Conservation (phyloP, 768 basidiomycete species). For the Leccinum arenicola region DNA sequence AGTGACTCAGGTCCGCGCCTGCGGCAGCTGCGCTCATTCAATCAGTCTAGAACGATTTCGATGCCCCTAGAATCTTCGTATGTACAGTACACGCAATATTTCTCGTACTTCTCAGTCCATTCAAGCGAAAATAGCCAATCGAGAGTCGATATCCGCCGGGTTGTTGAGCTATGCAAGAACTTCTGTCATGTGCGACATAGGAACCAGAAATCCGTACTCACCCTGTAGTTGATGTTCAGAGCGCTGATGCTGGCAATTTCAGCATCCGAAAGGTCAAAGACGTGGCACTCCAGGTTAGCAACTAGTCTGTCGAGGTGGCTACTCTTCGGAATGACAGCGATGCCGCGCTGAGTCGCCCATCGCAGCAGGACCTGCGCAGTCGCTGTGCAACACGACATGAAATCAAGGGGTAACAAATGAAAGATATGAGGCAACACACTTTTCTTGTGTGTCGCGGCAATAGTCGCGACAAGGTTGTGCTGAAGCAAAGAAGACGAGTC, state of each 20-base stretch:
- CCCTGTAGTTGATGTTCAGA: constrained; percentile 63
- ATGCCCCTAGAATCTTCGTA: not conserved
- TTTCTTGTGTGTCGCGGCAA: constrained; percentile 52
- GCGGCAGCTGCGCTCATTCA: constrained; percentile 1
- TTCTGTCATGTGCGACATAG: constrained; percentile 4
- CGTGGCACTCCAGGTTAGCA: constrained; percentile 45
- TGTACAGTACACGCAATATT: not conserved
- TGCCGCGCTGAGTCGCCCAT: constrained; percentile 74
- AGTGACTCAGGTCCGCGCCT: not conserved
- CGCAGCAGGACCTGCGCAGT: constrained; percentile 70
- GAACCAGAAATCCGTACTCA: constrained; percentile 32
- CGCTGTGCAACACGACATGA: constrained; percentile 17
- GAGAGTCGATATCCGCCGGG: constrained; percentile 63
- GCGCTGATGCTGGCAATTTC: constrained; percentile 57
- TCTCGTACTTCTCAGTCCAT: not conserved
- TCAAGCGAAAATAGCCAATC: constrained; percentile 70
- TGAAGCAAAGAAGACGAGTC: constrained; percentile 50
- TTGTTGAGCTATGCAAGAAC: constrained; percentile 54
- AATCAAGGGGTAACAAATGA: not conserved
- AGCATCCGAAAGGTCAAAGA: constrained; percentile 50
- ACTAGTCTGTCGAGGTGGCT: constrained; percentile 40
- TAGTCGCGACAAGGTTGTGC: constrained; percentile 41
- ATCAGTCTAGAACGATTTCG: not conserved
- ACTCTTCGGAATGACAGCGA: constrained; percentile 77
- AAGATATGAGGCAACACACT: constrained; percentile 34